A percentile compares a stretch with the other conserved stretches of the same genome.
Evolutionary conservation across 768 basidiomycete genomes (phyloP).

Genomic region (Tremella yokohamensis): DNA sequence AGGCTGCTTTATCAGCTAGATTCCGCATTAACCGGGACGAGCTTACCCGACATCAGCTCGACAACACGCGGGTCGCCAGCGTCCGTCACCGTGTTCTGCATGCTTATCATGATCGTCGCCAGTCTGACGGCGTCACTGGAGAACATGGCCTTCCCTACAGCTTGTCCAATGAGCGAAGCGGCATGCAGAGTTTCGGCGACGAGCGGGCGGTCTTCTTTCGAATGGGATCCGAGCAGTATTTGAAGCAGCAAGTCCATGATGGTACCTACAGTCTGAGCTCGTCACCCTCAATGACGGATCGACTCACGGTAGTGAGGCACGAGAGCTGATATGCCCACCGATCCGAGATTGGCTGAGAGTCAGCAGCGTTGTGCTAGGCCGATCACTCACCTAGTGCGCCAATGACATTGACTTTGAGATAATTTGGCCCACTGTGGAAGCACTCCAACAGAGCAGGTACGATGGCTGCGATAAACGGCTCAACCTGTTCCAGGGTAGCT

Average conservation of each 20-base stretch:
- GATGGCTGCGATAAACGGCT: slow-evolving; percentile 75
- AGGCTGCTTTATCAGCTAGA: slow-evolving; percentile 56
- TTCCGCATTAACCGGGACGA: neutral
- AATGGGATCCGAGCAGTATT: slow-evolving; percentile 55
- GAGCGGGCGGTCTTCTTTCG: slow-evolving; percentile 56
- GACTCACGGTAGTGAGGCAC: slow-evolving; percentile 42
- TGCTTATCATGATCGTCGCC: slow-evolving; percentile 67
- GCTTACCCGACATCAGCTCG: slow-evolving; percentile 60
- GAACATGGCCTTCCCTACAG: slow-evolving; percentile 73
- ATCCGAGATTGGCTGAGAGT: slow-evolving; percentile 5
- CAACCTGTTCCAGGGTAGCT: slow-evolving; percentile 66
- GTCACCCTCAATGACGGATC: neutral
- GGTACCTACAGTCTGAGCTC: slow-evolving; percentile 8
- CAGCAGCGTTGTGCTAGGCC: neutral
- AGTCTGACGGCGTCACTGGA: slow-evolving; percentile 68
- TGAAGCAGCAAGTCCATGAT: slow-evolving; percentile 79
- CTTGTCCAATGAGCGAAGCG: slow-evolving; percentile 67
- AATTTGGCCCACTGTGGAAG: slow-evolving; percentile 46
- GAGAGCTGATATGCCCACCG: slow-evolving; percentile 61
- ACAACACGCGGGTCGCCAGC: slow-evolving; percentile 65
- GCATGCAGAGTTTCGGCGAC: slow-evolving; percentile 59
- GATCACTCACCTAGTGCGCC: slow-evolving; percentile 60
- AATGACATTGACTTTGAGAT: slow-evolving; percentile 83
- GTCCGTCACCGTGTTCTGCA: slow-evolving; percentile 71
- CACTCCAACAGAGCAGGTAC: slow-evolving; percentile 60